A percentile compares a stretch with the other conserved stretches of the same genome.
Evolutionary conservation across 148 eudicot genomes (phyloP).

Genomic region (Nepenthes mirabilis): DNA sequence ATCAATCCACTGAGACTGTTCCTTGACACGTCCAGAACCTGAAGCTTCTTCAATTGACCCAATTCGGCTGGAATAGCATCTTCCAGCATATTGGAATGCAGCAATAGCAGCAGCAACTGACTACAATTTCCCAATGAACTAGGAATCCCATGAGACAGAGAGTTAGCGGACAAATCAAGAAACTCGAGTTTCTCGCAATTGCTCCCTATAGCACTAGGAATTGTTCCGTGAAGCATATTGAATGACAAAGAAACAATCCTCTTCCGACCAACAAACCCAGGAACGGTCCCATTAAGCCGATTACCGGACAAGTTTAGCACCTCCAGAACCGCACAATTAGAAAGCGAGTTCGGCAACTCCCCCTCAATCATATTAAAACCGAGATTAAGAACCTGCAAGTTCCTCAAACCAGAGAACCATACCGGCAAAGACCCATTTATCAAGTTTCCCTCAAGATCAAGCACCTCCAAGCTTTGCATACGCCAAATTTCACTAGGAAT

Average conservation of each 20-base stretch:
- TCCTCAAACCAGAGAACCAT: slow-evolving; percentile 23
- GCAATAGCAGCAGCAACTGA: slow-evolving; percentile 27
- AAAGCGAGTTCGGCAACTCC: slow-evolving; percentile 37
- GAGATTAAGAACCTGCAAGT: slow-evolving; percentile 42
- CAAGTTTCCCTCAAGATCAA: slow-evolving; percentile 66
- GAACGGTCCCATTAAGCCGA: slow-evolving; percentile 39
- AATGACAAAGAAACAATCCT: slow-evolving; percentile 44
- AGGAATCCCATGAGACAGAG: slow-evolving; percentile 36
- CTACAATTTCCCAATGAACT: slow-evolving; percentile 33
- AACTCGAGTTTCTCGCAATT: slow-evolving; percentile 42
- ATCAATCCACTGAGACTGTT: slow-evolving; percentile 43
- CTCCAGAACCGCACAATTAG: slow-evolving; percentile 25
- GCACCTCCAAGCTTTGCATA: slow-evolving; percentile 43
- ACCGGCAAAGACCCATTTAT: slow-evolving; percentile 29
- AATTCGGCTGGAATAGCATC: slow-evolving; percentile 42
- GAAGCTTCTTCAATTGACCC: slow-evolving; percentile 35
- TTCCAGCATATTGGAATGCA: slow-evolving; percentile 34
- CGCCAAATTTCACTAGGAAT: slow-evolving; percentile 44
- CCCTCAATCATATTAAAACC: slow-evolving; percentile 52
- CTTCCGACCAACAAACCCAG: slow-evolving; percentile 31
- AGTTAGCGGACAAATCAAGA: slow-evolving; percentile 47
- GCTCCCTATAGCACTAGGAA: slow-evolving; percentile 40
- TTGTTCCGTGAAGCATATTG: slow-evolving; percentile 29
- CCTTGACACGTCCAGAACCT: slow-evolving; percentile 53
- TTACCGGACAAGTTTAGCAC: slow-evolving; percentile 56